Percentiles rank a stretch among this genome's conserved stretches.
Evolutionary conservation across 441 rosid genomes (phyloP).

Genomic region (Omphalea diandra): DNA sequence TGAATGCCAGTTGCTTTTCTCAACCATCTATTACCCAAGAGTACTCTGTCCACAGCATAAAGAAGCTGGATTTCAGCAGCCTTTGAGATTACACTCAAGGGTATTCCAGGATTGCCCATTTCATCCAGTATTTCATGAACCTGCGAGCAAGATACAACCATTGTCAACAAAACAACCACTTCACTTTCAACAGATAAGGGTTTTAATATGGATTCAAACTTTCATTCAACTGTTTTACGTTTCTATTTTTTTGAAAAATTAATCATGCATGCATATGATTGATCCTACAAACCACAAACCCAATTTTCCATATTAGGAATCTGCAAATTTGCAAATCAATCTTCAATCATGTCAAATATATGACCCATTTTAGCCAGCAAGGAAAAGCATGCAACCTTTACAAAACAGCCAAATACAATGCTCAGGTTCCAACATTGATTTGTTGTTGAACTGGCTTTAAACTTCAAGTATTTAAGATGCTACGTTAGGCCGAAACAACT

Average conservation of each 20-base stretch:
- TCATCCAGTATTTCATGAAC: constrained; percentile 91
- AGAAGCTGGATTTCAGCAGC: constrained; percentile 92
- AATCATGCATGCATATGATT: not conserved
- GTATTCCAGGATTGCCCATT: constrained; percentile 78
- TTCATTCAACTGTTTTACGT: constrained; percentile 1
- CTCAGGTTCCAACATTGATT: constrained; percentile 14
- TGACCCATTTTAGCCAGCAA: not conserved
- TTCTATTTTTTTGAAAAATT: not conserved
- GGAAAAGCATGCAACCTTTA: not conserved
- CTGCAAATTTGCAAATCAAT: not conserved
- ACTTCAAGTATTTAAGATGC: not conserved
- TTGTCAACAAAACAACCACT: not conserved
- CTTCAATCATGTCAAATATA: not conserved
- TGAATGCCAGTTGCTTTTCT: constrained; percentile 95
- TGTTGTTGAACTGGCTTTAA: constrained; percentile 3
- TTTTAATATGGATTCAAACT: not conserved
- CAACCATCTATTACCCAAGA: constrained; percentile 91
- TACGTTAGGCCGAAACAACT: constrained; percentile 6
- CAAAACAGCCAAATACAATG: not conserved
- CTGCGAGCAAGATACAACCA: constrained; percentile 32
- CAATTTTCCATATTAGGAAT: not conserved
- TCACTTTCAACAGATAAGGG: not conserved
- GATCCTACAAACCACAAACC: not conserved
- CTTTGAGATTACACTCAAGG: constrained; percentile 86
- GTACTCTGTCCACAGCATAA: constrained; percentile 74